Conservation (phyloP, 345 rosid species). For the Eucalyptus regnans region DNA sequence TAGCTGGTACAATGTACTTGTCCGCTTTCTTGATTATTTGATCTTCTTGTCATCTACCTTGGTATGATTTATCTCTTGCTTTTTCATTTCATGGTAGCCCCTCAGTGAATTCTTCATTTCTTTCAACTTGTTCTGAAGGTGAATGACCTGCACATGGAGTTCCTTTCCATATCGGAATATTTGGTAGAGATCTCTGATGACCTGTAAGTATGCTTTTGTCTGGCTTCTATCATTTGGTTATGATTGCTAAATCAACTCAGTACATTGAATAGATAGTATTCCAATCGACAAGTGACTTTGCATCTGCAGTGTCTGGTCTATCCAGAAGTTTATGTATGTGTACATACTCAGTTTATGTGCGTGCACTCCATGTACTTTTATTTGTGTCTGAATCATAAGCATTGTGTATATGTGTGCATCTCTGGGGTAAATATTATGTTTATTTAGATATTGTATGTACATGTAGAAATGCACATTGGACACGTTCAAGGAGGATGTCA, state of each 20-base stretch:
- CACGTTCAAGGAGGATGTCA: background rate
- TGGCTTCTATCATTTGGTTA: background rate
- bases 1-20: background rate
- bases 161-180: slow-evolving; percentile 74
- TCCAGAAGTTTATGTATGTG: background rate
- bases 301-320: background rate
- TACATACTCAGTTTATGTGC: background rate
- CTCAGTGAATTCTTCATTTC: slow-evolving; percentile 10
- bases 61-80: background rate
- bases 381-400: background rate
- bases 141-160: slow-evolving; percentile 78
- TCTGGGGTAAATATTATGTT: background rate
- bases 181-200: slow-evolving; percentile 89
- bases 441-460: background rate
- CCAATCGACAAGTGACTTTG: background rate
- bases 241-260: background rate
- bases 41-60: background rate
- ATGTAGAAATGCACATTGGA: background rate
- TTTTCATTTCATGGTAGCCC: background rate
- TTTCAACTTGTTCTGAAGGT: slow-evolving; percentile 37
- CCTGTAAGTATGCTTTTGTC: slow-evolving; percentile 27
- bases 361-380: background rate
- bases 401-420: background rate
- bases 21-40: background rate
- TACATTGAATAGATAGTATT: background rate